Evolutionary conservation across 164 flowering plant species (phyloP).

Genomic region (Aristolochia fimbriata): DNA sequence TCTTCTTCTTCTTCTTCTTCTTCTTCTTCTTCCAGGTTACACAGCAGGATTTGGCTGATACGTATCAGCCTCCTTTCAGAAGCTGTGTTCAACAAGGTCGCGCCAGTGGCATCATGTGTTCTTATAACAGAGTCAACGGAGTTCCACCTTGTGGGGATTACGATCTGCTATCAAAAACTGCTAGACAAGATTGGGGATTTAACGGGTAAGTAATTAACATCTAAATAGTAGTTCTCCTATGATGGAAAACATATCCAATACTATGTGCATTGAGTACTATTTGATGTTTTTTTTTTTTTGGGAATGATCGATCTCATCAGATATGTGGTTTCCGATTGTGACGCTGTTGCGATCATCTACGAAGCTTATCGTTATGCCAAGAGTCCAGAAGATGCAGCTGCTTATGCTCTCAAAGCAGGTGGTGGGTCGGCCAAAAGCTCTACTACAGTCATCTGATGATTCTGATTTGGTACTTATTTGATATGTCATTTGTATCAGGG

Average conservation of each 20-base stretch:
- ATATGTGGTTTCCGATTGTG: conserved; percentile 90
- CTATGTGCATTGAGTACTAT: too few relatives aligned
- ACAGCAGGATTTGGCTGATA: conserved; percentile 72
- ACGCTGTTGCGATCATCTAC: conserved; percentile 60
- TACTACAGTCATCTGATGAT: not conserved
- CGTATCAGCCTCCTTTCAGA: conserved; percentile 82
- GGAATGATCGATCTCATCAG: too few relatives aligned
- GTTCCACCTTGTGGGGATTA: conserved; percentile 81
- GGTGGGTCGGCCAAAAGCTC: conserved; percentile 6
- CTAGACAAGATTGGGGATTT: conserved; percentile 61
- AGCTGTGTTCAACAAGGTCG: conserved; percentile 54
- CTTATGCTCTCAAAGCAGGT: conserved; percentile 81
- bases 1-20: not conserved
- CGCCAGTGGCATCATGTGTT: conserved; percentile 90
- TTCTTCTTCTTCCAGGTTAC: conserved; percentile 36
- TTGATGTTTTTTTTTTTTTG: too few relatives aligned
- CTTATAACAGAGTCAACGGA: conserved; percentile 82
- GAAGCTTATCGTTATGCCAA: conserved; percentile 53
- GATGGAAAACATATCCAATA: too few relatives aligned
- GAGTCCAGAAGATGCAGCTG: conserved; percentile 78
- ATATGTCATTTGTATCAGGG: too few relatives aligned
- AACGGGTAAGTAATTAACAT: conserved; percentile 11
- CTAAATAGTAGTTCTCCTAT: too few relatives aligned
- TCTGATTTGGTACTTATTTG: too few relatives aligned
- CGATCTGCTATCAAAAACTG: conserved; percentile 52